Conservation (phyloP, 2,329 filamentous ascomycete species). For the Colletotrichum lini region DNA sequence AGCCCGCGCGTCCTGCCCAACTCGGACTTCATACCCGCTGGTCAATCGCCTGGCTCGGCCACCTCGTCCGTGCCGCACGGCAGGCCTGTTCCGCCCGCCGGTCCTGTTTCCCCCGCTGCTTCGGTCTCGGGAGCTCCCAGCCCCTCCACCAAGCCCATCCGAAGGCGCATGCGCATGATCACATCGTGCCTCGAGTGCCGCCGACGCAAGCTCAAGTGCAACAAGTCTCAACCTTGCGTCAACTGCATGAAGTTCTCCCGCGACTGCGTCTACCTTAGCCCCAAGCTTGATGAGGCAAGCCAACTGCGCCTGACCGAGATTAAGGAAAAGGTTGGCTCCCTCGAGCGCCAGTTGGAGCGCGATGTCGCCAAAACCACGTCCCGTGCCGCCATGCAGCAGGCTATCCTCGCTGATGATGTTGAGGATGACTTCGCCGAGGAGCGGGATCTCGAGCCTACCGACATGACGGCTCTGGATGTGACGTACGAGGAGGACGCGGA, state of each 20-base stretch:
- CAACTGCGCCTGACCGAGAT: slow-evolving; percentile 81
- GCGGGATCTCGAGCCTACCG: slow-evolving; percentile 72
- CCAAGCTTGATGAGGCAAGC: slow-evolving; percentile 77
- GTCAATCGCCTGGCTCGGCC: slow-evolving; percentile 33
- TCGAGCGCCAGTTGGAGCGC: slow-evolving; percentile 79
- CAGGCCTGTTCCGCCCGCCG: slow-evolving; percentile 16
- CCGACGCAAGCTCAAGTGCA: slow-evolving; percentile 83
- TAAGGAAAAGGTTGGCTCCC: slow-evolving; percentile 82
- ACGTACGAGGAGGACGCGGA: slow-evolving; percentile 77
- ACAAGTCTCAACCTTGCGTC: slow-evolving; percentile 79
- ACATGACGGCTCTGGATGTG: slow-evolving; percentile 74
- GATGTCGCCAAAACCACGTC: slow-evolving; percentile 70
- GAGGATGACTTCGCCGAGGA: slow-evolving; percentile 73
- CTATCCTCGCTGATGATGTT: slow-evolving; percentile 64
- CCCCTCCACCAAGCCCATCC: slow-evolving; percentile 59
- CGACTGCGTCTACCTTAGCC: slow-evolving; percentile 75
- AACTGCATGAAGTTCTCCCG: slow-evolving; percentile 72
- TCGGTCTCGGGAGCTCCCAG: slow-evolving; percentile 19
- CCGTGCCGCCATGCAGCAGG: slow-evolving; percentile 51
- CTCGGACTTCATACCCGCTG: slow-evolving; percentile 35
- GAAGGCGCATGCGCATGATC: slow-evolving; percentile 76
- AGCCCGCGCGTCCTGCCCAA: slow-evolving; percentile 39
- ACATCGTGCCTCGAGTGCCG: slow-evolving; percentile 80
- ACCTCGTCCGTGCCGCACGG: slow-evolving; percentile 29
- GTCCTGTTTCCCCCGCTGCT: slow-evolving; percentile 23